Evolutionary conservation across 176 grass and related monocot species (phyloP).

Genomic region (Miscanthus lutarioriparius): DNA sequence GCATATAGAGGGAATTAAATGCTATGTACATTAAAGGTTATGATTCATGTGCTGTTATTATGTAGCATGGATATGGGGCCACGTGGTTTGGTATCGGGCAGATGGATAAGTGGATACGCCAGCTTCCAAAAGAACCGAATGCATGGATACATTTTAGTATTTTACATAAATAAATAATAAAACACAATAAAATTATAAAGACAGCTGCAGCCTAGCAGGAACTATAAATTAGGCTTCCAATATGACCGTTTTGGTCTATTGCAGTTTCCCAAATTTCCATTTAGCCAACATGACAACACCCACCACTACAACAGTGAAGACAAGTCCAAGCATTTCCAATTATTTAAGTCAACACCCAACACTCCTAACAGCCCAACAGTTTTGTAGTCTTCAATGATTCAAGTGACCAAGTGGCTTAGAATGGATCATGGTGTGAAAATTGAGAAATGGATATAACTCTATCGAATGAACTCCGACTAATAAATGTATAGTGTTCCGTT

Average conservation of each 20-base stretch:
- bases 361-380: not conserved
- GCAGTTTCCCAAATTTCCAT: not conserved
- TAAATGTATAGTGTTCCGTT: not conserved
- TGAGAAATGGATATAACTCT: not conserved
- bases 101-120: not conserved
- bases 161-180: not conserved
- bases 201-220: not conserved
- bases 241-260: not conserved
- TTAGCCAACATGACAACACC: not conserved
- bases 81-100: not conserved
- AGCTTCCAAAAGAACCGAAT: not conserved
- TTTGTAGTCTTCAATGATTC: not conserved
- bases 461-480: not conserved
- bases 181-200: not conserved
- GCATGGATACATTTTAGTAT: not conserved
- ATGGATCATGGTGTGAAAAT: not conserved
- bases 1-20: too few relatives aligned
- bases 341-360: not conserved
- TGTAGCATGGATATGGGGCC: too few relatives aligned
- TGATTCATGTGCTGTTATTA: too few relatives aligned
- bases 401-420: not conserved
- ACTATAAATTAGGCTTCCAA: not conserved
- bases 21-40: not conserved
- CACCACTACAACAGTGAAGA: not conserved
- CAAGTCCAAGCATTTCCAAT: not conserved